A percentile compares a stretch with the other conserved stretches of the same genome.
These are phyloP conservation scores for Solanum chacoense DNA, from an alignment of 305 asterid species.

Conservation along the genomic window DNA sequence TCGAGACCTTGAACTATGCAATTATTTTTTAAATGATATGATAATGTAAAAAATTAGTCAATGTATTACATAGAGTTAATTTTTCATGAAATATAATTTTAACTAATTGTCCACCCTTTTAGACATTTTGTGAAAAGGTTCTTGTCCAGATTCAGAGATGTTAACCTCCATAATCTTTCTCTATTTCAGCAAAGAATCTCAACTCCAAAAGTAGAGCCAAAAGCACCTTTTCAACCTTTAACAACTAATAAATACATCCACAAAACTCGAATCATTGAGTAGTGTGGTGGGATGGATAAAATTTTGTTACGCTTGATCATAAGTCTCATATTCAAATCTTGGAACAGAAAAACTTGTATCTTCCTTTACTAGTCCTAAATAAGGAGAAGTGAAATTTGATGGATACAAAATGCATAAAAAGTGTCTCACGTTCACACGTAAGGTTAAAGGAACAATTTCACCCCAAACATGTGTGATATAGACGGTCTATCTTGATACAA, in stretches of 20 bases:
- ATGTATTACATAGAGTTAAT: neutral
- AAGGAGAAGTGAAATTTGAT: neutral
- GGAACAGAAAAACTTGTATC: neutral
- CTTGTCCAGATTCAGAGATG: neutral
- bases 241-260: neutral
- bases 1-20: neutral
- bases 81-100: neutral
- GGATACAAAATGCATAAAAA: neutral
- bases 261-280: neutral
- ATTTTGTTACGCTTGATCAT: rapidly evolving
- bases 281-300: neutral
- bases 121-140: neutral
- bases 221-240: neutral
- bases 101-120: neutral
- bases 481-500: neutral
- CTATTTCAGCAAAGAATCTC: neutral
- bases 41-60: neutral
- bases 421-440: neutral
- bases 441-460: neutral
- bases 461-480: neutral
- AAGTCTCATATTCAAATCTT: neutral
- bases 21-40: too few relatives aligned
- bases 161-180: neutral
- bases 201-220: neutral
- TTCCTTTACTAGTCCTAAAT: neutral